Evolutionary conservation across 257 asterid genomes (phyloP).

Genomic region (Scutellaria minor): DNA sequence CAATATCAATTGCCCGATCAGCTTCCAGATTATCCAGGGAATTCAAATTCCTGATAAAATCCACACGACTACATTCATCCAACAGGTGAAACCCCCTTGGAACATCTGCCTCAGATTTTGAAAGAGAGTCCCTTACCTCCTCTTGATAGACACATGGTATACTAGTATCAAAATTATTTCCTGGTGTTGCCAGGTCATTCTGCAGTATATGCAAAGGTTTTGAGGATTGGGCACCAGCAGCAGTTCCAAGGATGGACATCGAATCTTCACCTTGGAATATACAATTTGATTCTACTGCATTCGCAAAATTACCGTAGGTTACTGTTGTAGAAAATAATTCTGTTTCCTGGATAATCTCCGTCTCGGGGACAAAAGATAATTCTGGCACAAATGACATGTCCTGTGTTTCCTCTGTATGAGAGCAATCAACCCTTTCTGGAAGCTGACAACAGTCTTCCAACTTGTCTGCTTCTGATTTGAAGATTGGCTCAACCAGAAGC

Average conservation of each 20-base stretch:
- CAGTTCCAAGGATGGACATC: conserved; percentile 36
- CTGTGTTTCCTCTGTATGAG: conserved; percentile 40
- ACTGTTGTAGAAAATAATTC: conserved; percentile 57
- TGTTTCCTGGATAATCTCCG: conserved; percentile 53
- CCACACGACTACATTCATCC: conserved; percentile 91
- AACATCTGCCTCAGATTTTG: conserved; percentile 50
- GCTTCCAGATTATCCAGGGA: conserved; percentile 39
- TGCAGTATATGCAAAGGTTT: conserved; percentile 33
- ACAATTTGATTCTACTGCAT: conserved; percentile 42
- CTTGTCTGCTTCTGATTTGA: conserved; percentile 45
- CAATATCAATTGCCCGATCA: conserved; percentile 44
- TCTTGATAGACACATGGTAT: conserved; percentile 44
- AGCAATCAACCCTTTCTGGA: conserved; percentile 42
- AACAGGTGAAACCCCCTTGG: conserved; percentile 54
- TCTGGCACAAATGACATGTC: conserved; percentile 66
- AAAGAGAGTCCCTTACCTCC: conserved; percentile 67
- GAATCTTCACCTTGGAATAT: conserved; percentile 43
- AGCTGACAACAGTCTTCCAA: conserved; percentile 47
- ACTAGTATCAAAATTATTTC: conserved; percentile 43
- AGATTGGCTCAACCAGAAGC: conserved; percentile 42
- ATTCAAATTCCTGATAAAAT: conserved; percentile 44
- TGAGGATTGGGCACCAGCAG: conserved; percentile 30
- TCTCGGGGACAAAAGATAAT: conserved; percentile 69
- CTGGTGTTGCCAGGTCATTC: conserved; percentile 40
- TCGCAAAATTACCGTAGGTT: conserved; percentile 51